A percentile compares a stretch with the other conserved stretches of the same genome.
phyloP scores from a whole-genome alignment of 2,329 filamentous ascomycete species.

The Nigrospora oryzae region DNA sequence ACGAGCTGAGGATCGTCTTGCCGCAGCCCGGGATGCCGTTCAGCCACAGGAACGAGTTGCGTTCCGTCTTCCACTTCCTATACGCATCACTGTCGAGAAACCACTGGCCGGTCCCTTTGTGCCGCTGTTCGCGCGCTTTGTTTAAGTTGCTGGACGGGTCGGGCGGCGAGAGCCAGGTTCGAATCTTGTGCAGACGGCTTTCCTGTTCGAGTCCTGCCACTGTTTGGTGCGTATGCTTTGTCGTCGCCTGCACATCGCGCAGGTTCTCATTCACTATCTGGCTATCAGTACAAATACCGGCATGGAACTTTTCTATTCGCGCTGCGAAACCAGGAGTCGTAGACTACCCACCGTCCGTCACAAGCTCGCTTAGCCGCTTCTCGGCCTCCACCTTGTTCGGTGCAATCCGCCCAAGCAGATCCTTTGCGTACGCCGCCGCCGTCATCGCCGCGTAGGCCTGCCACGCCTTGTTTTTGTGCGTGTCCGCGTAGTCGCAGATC shows the following conservation, averaged over 20 bases:
- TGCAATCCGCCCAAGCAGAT: neutral
- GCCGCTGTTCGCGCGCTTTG: conserved; percentile 17
- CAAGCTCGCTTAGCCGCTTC: neutral
- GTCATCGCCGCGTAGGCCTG: neutral
- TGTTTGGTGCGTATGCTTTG: neutral
- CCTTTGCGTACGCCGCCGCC: neutral
- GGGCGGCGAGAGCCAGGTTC: conserved; percentile 22
- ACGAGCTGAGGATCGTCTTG: conserved; percentile 29
- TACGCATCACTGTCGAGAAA: conserved; percentile 20
- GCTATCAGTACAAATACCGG: neutral
- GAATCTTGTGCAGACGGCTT: conserved; percentile 4
- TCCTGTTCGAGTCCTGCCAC: neutral
- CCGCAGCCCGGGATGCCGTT: conserved; percentile 30
- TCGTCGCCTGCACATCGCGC: neutral
- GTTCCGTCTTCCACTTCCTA: conserved; percentile 18
- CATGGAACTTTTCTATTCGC: neutral
- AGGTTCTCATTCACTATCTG: neutral
- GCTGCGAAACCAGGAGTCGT: neutral
- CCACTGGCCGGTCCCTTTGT: conserved; percentile 24
- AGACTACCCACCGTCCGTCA: neutral
- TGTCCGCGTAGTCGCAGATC: neutral
- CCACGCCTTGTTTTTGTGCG: neutral
- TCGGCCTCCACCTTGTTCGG: neutral
- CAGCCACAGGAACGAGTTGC: conserved; percentile 25
- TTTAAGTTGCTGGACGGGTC: conserved; percentile 25